Percentiles rank a stretch among this genome's conserved stretches.
Conservation (phyloP, 257 asterid genomes). For the Gentiana dahurica region DNA sequence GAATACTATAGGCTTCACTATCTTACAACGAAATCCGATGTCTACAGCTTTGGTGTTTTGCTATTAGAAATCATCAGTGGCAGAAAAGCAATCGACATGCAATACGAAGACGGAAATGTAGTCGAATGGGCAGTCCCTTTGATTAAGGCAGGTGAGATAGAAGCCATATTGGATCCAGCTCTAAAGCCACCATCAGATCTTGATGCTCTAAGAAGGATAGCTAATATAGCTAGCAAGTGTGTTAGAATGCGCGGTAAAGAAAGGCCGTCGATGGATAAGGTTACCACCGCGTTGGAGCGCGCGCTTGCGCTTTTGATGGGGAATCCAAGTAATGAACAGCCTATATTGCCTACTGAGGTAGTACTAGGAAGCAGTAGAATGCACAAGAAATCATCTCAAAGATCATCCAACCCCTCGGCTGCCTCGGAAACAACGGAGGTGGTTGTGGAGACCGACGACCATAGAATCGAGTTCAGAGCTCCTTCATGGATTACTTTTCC, state of each 20-base stretch:
- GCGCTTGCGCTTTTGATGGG: conserved; percentile 85
- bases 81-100: conserved; percentile 85
- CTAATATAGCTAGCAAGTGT: conserved; percentile 72
- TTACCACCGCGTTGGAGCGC: conserved; percentile 72
- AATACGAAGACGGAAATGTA: conserved; percentile 76
- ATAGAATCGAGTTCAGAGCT: conserved; percentile 63
- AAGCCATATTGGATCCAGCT: conserved; percentile 50
- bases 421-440: conserved; percentile 64
- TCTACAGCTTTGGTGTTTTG: conserved; percentile 82
- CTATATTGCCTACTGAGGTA: conserved; percentile 84
- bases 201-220: conserved; percentile 65
- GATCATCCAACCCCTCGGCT: conserved; percentile 58
- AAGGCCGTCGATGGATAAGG: conserved; percentile 93
- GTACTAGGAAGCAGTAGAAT: conserved; percentile 80
- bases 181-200: conserved; percentile 51
- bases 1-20: conserved; percentile 85
- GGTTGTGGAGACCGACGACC: conserved; percentile 65
- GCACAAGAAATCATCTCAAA: conserved; percentile 77
- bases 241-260: conserved; percentile 94
- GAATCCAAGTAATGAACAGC: conserved; percentile 79
- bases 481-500: conserved; percentile 95
- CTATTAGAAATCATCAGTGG: conserved; percentile 79
- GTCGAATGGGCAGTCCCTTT: conserved; percentile 96
- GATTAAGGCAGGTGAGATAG: conserved; percentile 58
- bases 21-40: conserved; percentile 83